Evolutionary conservation across 2,329 filamentous ascomycete species (phyloP), one percentile per base, ranked within the genome.

Genomic region (Trichoderma polysporum): DNA sequence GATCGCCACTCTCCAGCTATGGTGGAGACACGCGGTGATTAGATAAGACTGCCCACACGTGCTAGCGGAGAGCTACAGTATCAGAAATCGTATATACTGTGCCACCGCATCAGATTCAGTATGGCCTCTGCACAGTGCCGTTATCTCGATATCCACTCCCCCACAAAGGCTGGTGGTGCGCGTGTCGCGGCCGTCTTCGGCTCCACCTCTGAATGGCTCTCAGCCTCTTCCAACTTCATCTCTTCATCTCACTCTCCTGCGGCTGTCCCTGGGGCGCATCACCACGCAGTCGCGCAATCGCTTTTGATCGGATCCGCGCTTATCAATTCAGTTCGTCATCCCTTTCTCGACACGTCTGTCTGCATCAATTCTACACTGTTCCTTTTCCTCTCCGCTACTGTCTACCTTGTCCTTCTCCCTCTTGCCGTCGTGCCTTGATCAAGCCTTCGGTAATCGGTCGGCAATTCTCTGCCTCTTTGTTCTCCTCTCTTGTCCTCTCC

Each of bases 291-390:
- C 70, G 70, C 70, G 69, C 71, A 66, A 69, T 73, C 69, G 66
- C 68, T 29, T 54, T 68, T 71, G 56, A 49, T 70, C 68, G 68
- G 69, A 70, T 71, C 71, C 70, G 72, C 71, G 71, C 71, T 76
- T 72, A 67, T 75, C 72, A 71, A 74, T 73, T 69, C 70, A 78
- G 77, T 79, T 78, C 75, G 77, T 79, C 67, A 29, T 65, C 62
- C 70, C 57, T 62, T 70, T 69, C 67, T 66, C 59, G 66, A 62
- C 63, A 66, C 49, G 64, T 54, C 68, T 60, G 41, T 64, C 66
- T 58, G 70, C 68, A 70, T 65, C 66, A 56, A 53, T 61, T 66
- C 58, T 66, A 56, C 53, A 63, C 50, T 53, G 35, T 56, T 54
- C 45, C 59, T 68, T 61, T 9, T 63, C 47, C 31, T 50, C 37